A percentile compares a stretch with the other conserved stretches of the same genome.
Evolutionary conservation across 441 rosid genomes (phyloP).

Genomic region (Croton laevigatus): DNA sequence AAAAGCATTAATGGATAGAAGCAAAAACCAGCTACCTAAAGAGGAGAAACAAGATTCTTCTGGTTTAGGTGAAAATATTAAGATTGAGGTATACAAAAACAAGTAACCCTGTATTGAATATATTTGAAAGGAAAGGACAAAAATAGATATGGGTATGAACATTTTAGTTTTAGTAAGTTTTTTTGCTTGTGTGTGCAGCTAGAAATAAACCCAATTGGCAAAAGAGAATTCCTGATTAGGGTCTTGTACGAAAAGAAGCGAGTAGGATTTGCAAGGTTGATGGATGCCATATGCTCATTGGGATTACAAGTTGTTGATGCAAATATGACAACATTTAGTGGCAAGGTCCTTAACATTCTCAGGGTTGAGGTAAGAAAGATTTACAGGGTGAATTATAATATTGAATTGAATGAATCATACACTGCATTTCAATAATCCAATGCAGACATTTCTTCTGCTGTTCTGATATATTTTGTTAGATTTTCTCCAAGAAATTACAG

Average conservation of each 20-base stretch:
- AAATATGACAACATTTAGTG: slow-evolving; percentile 57
- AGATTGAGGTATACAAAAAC: slow-evolving; percentile 35
- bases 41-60: slow-evolving; percentile 27
- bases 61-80: slow-evolving; percentile 19
- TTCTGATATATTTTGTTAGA: not conserved
- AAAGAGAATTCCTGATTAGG: slow-evolving; percentile 52
- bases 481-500: not conserved
- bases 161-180: not conserved
- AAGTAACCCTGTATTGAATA: not conserved
- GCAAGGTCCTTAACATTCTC: slow-evolving; percentile 50
- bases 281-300: slow-evolving; percentile 49
- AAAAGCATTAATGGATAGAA: slow-evolving; percentile 20
- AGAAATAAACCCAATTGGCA: slow-evolving; percentile 53
- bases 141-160: not conserved
- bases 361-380: slow-evolving; percentile 58
- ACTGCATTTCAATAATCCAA: not conserved
- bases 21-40: slow-evolving; percentile 1
- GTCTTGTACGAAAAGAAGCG: slow-evolving; percentile 35
- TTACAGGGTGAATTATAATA: not conserved
- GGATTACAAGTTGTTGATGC: slow-evolving; percentile 64
- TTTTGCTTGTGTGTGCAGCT: slow-evolving; percentile 30
- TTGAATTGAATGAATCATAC: not conserved
- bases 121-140: not conserved
- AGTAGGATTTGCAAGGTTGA: slow-evolving; percentile 57
- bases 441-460: not conserved